Evolutionary conservation across 495 filamentous ascomycete species (phyloP).

Genomic region (Xylaria scruposa): DNA sequence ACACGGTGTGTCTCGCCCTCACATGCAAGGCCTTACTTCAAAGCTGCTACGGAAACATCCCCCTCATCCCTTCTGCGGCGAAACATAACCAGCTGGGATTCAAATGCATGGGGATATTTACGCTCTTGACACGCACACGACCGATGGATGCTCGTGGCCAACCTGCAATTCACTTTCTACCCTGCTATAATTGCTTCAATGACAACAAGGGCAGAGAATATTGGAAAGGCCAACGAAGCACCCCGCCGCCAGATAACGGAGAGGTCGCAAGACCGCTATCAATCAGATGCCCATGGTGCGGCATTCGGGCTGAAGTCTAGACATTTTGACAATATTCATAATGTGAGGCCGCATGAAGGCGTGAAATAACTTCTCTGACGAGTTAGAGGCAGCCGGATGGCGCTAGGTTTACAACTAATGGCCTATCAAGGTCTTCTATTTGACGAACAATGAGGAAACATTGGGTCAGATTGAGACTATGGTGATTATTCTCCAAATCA

Average conservation of each 20-base stretch:
- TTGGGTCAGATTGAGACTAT: background rate
- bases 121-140: background rate
- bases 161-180: background rate
- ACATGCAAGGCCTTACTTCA: background rate
- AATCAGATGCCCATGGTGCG: background rate
- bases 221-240: background rate
- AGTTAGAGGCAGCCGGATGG: background rate
- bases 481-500: background rate
- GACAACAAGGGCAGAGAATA: background rate
- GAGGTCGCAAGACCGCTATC: background rate
- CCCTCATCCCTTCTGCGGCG: background rate
- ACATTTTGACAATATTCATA: background rate
- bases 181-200: background rate
- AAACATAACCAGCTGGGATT: background rate
- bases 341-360: background rate
- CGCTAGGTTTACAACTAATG: background rate
- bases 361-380: background rate
- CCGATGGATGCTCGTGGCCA: background rate
- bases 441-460: background rate
- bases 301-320: background rate
- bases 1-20: background rate
- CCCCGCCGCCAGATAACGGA: background rate
- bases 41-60: background rate
- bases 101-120: conserved; percentile 1
- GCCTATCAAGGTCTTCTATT: background rate